These are phyloP conservation scores for Termitomyces sp. DNA, from an alignment of 1,284 basidiomycete species.

Conservation along the genomic window DNA sequence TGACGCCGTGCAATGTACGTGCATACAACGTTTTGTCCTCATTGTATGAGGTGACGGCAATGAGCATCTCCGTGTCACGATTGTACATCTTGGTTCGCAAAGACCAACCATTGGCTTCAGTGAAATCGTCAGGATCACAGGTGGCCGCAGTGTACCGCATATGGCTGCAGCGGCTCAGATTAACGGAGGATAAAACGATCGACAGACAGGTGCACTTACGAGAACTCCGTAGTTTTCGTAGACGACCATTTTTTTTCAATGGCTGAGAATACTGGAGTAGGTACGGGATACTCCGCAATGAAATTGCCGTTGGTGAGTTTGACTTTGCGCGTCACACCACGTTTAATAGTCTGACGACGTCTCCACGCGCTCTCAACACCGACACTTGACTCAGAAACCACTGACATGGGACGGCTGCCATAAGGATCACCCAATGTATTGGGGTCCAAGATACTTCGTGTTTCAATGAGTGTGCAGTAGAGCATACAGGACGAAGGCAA, in stretches of 20 bases:
- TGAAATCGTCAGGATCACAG: conserved; percentile 92
- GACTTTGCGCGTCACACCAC: conserved; percentile 89
- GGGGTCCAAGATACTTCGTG: conserved; percentile 53
- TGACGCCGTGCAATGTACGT: conserved; percentile 90
- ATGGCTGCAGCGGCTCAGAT: conserved; percentile 45
- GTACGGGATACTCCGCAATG: conserved; percentile 87
- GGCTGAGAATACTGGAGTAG: conserved; percentile 80
- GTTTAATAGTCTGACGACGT: conserved; percentile 86
- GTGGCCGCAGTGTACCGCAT: conserved; percentile 94
- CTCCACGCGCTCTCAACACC: conserved; percentile 76
- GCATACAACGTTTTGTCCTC: conserved; percentile 94
- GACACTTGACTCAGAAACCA: conserved; percentile 59
- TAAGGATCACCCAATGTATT: conserved; percentile 66
- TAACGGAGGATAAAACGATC: background rate
- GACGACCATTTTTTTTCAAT: conserved; percentile 77
- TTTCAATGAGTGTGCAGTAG: conserved; percentile 5
- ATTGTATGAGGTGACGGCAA: conserved; percentile 87
- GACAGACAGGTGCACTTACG: conserved; percentile 43
- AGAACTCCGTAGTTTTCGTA: conserved; percentile 77
- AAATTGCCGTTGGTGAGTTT: conserved; percentile 91
- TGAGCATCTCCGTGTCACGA: conserved; percentile 89
- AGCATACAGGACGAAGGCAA: conserved; percentile 12
- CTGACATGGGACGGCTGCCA: conserved; percentile 51
- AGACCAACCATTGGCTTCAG: conserved; percentile 74
- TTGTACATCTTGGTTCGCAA: conserved; percentile 83